These are phyloP conservation scores for Abortiporus biennis DNA, from an alignment of 1,284 basidiomycete species.

Conservation along the genomic window DNA sequence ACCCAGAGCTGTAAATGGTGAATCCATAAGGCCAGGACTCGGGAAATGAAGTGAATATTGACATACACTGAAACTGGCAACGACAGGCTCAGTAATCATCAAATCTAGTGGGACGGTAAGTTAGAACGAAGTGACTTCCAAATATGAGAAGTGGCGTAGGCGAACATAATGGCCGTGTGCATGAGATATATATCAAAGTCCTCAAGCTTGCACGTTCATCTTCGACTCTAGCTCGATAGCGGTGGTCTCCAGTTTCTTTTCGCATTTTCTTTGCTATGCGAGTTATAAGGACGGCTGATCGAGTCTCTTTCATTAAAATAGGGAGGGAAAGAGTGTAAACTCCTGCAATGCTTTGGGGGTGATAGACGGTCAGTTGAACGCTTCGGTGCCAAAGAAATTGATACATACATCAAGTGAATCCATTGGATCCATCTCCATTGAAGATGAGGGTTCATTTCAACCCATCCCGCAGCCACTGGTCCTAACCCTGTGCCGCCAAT, in stretches of 20 bases:
- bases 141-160: no score
- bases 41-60: neutral
- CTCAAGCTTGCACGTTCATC: constrained; percentile 51
- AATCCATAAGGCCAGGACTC: constrained; percentile 3
- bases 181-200: constrained; percentile 57
- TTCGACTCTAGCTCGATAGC: constrained; percentile 60
- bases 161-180: constrained; percentile 64
- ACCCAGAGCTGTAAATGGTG: constrained; percentile 53
- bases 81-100: constrained; percentile 71
- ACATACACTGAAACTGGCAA: constrained; percentile 65
- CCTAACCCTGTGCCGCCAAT: constrained; percentile 61
- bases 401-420: constrained; percentile 60
- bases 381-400: neutral
- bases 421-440: constrained; percentile 83
- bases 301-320: constrained; percentile 55
- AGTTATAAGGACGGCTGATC: constrained; percentile 56
- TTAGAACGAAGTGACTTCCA: constrained; percentile 4
- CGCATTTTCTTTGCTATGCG: constrained; percentile 53
- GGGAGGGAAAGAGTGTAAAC: constrained; percentile 37
- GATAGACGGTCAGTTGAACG: neutral
- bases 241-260: constrained; percentile 53
- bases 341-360: constrained; percentile 43
- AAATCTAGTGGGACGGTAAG: constrained; percentile 35
- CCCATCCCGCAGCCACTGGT: constrained; percentile 62
- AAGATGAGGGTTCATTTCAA: constrained; percentile 54